Percentiles rank a stretch among this genome's conserved stretches.
These are phyloP conservation scores for Klebsormidium nitens DNA, from an alignment of 139 green algal genomes.

Conservation along the genomic window DNA sequence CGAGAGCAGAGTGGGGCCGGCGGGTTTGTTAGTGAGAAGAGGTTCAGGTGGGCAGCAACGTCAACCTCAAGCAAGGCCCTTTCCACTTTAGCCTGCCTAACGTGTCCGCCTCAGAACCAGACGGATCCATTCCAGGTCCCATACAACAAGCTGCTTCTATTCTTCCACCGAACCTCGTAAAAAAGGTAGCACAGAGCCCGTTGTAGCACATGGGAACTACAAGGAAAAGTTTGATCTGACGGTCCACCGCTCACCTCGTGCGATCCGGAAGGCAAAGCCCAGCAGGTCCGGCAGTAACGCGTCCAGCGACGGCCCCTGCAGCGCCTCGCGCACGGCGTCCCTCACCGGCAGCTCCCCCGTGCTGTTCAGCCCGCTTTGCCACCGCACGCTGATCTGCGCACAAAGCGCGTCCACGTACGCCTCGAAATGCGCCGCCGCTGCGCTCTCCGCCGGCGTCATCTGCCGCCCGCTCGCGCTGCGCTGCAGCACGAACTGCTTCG, in stretches of 20 bases:
- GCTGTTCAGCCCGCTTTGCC: conserved; percentile 25
- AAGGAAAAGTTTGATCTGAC: neutral
- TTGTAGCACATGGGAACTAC: neutral
- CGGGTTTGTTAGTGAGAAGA: too few species aligned
- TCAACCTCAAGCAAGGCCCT: too few species aligned
- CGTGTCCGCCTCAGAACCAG: neutral
- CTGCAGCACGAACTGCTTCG: neutral
- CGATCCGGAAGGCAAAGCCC: conserved; percentile 18
- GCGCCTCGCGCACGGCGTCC: conserved; percentile 17
- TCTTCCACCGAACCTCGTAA: too few species aligned
- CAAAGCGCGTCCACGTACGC: conserved; percentile 11
- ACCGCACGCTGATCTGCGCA: conserved; percentile 24
- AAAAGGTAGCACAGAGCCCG: too few species aligned
- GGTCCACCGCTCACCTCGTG: neutral
- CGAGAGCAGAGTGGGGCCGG: neutral
- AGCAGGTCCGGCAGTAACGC: conserved; percentile 30
- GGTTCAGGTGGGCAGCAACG: too few species aligned
- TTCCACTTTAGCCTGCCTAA: neutral
- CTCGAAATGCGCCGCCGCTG: neutral
- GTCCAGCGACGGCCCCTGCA: conserved; percentile 12
- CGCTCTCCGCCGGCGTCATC: neutral
- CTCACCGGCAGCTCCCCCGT: conserved; percentile 13
- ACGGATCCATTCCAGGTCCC: neutral
- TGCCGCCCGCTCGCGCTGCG: neutral
- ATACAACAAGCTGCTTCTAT: neutral